A percentile compares a stretch with the other conserved stretches of the same genome.
phyloP scores from a whole-genome alignment of 1,284 basidiomycete species.

The Apiotrichum domesticum region DNA sequence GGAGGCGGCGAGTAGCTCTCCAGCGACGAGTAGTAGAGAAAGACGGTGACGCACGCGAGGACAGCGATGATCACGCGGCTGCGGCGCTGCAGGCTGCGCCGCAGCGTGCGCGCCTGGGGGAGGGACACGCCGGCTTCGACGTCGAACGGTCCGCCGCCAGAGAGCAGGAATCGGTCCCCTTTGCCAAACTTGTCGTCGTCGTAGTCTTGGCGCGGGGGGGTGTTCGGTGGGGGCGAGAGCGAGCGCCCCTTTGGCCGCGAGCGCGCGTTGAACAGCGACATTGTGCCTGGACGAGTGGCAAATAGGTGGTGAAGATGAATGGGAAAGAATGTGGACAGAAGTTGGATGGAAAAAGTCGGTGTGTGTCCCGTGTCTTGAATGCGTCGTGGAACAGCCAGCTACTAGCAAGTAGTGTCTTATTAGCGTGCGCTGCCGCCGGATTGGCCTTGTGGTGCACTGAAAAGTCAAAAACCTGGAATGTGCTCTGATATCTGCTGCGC shows the following conservation, averaged over 20 bases:
- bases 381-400: no score
- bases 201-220: background rate
- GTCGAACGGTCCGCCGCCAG: constrained; percentile 1
- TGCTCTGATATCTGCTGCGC: no score
- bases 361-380: no score
- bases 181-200: background rate
- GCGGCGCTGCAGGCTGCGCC: constrained; percentile 4
- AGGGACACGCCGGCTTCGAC: constrained; percentile 1
- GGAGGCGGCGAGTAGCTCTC: background rate
- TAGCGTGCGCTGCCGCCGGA: no score
- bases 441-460: no score
- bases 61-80: constrained; percentile 5
- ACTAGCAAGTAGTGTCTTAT: no score
- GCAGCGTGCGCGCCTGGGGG: background rate
- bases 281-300: background rate
- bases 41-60: background rate
- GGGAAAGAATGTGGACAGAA: no score
- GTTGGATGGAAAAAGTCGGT: no score
- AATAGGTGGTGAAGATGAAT: background rate
- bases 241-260: background rate
- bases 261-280: background rate
- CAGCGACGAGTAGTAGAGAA: constrained; percentile 1
- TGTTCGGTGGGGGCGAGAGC: background rate
- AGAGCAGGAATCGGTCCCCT: background rate
- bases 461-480: no score